Base-by-base conservation (phyloP, 768 basidiomycete species). In the Xerocomus spinulosus region DNA sequence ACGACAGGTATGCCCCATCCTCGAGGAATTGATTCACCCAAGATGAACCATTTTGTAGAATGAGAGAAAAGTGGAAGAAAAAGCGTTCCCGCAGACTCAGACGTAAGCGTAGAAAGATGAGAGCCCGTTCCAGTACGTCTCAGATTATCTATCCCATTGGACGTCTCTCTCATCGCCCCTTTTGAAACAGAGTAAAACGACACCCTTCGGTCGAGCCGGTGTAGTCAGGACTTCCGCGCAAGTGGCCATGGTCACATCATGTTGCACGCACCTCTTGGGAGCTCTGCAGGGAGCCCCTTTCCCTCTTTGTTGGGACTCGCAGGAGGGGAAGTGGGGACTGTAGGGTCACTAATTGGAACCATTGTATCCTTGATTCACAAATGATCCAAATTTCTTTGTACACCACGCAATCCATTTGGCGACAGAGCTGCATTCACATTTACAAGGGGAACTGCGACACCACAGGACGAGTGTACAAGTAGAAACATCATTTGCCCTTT, bases 41-140 rank as follows among this genome's bases (percentile, higher is more conserved):
- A n/a, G n/a, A n/a, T n/a, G n/a, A n/a, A n/a, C n/a, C n/a, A n/a
- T n/a, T n/a, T 15, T n/a, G 13, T 45, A 85, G 80, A 56, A 92
- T 91, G 89, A 89, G 89, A 87, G 89, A 91, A 73, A 92, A 92
- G 84, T 92, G 89, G 89, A 91, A 91, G 83, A 92, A 92, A 76
- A 92, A 92, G 79, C 81, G 89, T 68, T 89, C 89, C 56, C 83
- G 89, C 69, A 87, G 90, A 68, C 90, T 92, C 75, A 79, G 90
- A 68, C 86, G 89, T 72, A 92, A 92, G 67, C 87, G 89, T 78
- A 85, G 89, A 86, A 92, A 92, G 80, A 92, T 92, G 89, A 82
- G 89, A 70, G 89, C 89, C 54, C 89, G 89, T 73, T 92, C 89
- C 78, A 92, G 89, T 92, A 60, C 57, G 89, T 85, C 35, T 10